Percentiles rank a stretch among this genome's conserved stretches.
These are phyloP conservation scores for Solanum neorickii DNA, from an alignment of 257 asterid genomes.

Conservation along the genomic window DNA sequence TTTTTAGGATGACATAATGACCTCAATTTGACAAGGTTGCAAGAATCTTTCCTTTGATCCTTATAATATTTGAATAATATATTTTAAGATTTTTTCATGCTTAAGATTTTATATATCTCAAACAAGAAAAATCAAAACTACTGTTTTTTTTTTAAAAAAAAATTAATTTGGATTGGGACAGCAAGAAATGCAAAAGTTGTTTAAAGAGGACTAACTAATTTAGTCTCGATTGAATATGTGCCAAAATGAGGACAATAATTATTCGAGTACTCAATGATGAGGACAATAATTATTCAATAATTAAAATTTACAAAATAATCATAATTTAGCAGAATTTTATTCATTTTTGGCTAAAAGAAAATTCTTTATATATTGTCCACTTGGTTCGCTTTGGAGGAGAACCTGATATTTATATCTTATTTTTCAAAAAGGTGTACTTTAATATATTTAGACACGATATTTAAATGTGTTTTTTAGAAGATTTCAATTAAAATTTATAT, in stretches of 20 bases:
- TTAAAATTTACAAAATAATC: too few species aligned
- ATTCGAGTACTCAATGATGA: too few species aligned
- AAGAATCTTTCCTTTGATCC: neutral
- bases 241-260: neutral
- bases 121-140: neutral
- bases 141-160: accelerated
- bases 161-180: neutral
- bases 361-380: neutral
- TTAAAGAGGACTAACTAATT: neutral
- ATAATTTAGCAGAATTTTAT: too few species aligned
- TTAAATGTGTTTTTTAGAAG: too few species aligned
- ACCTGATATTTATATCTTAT: neutral
- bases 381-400: neutral
- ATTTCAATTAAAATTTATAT: too few species aligned
- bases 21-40: neutral
- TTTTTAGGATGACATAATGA: neutral
- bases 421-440: too few species aligned
- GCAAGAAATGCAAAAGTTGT: neutral
- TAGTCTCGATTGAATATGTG: neutral
- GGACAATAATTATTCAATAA: too few species aligned
- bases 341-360: too few species aligned
- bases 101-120: neutral
- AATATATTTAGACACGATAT: too few species aligned
- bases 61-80: neutral
- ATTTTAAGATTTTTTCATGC: neutral